phyloP scores from a whole-genome alignment of 139 green algal genomes.

The Tetradesmus obliquus region DNA sequence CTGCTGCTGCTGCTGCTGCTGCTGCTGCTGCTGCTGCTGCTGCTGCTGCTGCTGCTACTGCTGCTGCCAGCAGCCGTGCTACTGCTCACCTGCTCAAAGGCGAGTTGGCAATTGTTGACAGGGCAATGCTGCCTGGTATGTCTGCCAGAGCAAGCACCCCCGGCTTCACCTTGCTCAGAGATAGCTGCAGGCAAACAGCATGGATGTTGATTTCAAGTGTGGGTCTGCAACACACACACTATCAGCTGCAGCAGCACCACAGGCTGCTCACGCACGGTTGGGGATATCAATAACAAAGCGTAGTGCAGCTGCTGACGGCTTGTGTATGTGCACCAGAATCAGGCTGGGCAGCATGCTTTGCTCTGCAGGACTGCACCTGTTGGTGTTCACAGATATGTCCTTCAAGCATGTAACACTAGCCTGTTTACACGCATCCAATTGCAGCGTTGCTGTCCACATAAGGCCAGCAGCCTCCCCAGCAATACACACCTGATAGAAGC shows the following conservation, averaged over 20 bases:
- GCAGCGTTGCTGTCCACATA: too few relatives aligned
- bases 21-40: neutral
- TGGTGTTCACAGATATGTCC: too few relatives aligned
- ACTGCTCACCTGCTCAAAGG: slow-evolving; percentile 56
- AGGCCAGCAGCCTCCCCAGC: neutral
- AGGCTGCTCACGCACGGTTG: too few relatives aligned
- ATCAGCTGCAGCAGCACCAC: neutral
- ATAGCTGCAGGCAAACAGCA: slow-evolving; percentile 54
- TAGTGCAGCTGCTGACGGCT: neutral
- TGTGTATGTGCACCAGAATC: neutral
- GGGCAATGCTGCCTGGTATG: slow-evolving; percentile 59
- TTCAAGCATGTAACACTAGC: too few relatives aligned
- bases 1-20: neutral
- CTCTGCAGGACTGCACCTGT: too few relatives aligned
- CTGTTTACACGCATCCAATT: too few relatives aligned
- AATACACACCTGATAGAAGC: slow-evolving; percentile 65
- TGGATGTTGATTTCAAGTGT: neutral
- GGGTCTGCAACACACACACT: neutral
- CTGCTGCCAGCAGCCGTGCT: neutral
- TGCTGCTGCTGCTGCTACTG: neutral
- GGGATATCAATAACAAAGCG: too few relatives aligned
- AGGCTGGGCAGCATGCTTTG: neutral
- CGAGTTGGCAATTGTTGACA: slow-evolving; percentile 64
- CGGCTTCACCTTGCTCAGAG: slow-evolving; percentile 63
- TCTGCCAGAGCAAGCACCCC: slow-evolving; percentile 54